Evolutionary conservation across 495 filamentous ascomycete genomes (phyloP).

Genomic region (Letharia lupina): DNA sequence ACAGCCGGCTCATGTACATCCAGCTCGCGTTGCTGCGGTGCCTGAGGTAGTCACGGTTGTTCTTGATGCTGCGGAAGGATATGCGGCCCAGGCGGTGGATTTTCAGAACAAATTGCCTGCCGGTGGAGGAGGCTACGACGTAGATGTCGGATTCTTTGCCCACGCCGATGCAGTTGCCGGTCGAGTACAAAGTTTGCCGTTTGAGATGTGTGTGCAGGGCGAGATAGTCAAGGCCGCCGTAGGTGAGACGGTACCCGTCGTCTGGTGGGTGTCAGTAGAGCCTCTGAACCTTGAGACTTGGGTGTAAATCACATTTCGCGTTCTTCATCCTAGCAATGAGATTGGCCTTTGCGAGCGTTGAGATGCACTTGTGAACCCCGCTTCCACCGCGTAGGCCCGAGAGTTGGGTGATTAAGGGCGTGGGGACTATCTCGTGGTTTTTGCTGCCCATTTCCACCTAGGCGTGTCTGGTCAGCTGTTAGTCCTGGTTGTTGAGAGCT

Average conservation of each 20-base stretch:
- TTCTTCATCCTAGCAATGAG: conserved; percentile 91
- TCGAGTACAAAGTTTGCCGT: conserved; percentile 69
- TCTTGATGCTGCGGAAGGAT: conserved; percentile 92
- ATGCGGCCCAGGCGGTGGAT: conserved; percentile 93
- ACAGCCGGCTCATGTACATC: conserved; percentile 95
- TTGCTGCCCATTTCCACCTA: conserved; percentile 88
- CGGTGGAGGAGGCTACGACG: conserved; percentile 54
- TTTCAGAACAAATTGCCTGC: conserved; percentile 66
- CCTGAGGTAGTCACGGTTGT: conserved; percentile 90
- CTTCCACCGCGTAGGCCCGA: conserved; percentile 72
- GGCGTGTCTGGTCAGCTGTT: conserved; percentile 30
- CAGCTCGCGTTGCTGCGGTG: conserved; percentile 70
- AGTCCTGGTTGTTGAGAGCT: conserved; percentile 27
- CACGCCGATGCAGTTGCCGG: conserved; percentile 90
- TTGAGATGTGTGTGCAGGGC: conserved; percentile 82
- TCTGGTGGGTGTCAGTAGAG: conserved; percentile 37
- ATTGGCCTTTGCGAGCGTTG: conserved; percentile 81
- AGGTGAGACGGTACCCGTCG: conserved; percentile 94
- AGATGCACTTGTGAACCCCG: conserved; percentile 81
- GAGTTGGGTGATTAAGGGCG: conserved; percentile 74
- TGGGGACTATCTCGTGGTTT: conserved; percentile 96
- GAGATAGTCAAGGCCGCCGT: conserved; percentile 94
- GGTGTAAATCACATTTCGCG: conserved; percentile 59
- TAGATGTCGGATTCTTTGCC: conserved; percentile 97
- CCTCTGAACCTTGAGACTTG: not conserved